Conservation (phyloP, 352 stramenopile genomes). For the Phytophthora lateralis region DNA sequence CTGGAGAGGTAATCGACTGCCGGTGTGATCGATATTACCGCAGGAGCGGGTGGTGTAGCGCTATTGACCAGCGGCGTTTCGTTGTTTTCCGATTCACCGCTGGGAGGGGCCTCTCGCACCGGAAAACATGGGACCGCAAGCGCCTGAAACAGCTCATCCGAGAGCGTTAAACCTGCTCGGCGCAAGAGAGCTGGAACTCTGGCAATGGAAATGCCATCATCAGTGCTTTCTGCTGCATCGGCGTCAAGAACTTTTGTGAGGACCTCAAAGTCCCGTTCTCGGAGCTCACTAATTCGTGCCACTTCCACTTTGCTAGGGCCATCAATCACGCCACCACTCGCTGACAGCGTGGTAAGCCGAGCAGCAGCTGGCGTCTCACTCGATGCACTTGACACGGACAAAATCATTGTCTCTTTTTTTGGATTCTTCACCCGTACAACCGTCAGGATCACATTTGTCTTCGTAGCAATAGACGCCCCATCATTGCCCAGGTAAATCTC, state of each 20-base stretch:
- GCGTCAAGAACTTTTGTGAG: slow-evolving; percentile 40
- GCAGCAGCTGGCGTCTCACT: slow-evolving; percentile 19
- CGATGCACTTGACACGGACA: not conserved
- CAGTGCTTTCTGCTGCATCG: slow-evolving; percentile 21
- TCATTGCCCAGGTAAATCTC: slow-evolving; percentile 50
- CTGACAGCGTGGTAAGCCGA: slow-evolving; percentile 56
- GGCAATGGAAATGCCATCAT: slow-evolving; percentile 27
- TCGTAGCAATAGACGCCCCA: slow-evolving; percentile 32
- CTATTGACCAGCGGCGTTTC: not conserved
- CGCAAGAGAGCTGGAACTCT: slow-evolving; percentile 44
- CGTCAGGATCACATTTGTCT: slow-evolving; percentile 46
- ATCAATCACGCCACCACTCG: slow-evolving; percentile 62
- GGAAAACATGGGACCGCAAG: slow-evolving; percentile 45
- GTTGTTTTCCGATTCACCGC: not conserved
- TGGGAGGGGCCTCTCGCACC: slow-evolving; percentile 11
- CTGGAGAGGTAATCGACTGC: slow-evolving; percentile 11
- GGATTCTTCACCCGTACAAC: slow-evolving; percentile 61
- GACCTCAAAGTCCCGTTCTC: slow-evolving; percentile 56
- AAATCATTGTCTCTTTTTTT: slow-evolving; percentile 43
- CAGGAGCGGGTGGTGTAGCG: not conserved
- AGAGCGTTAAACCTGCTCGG: slow-evolving; percentile 37
- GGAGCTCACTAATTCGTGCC: slow-evolving; percentile 67
- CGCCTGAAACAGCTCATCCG: slow-evolving; percentile 42
- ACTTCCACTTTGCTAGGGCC: slow-evolving; percentile 61
- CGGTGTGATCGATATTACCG: not conserved